Conservation (phyloP, 345 rosid genomes). For the Nephelium lappaceum region DNA sequence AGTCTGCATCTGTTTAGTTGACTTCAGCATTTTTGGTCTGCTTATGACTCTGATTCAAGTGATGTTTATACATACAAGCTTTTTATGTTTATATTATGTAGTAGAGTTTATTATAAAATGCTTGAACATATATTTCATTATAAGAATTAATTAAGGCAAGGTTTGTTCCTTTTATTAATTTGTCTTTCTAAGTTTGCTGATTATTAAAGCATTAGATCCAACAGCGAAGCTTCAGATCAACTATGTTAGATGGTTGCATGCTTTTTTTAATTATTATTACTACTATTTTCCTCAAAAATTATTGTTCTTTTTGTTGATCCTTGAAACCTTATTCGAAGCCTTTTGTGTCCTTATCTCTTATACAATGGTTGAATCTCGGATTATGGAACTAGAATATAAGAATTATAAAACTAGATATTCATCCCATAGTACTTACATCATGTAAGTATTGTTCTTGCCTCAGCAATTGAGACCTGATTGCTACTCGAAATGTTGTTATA, state of each 20-base stretch:
- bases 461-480: not conserved
- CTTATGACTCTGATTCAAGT: too few relatives aligned
- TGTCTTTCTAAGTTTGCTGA: not conserved
- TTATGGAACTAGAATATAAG: not conserved
- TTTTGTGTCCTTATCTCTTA: not conserved
- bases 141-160: too few relatives aligned
- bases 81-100: not conserved
- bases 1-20: not conserved
- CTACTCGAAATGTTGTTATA: not conserved
- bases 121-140: too few relatives aligned
- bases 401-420: not conserved
- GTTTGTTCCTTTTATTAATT: not conserved
- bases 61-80: not conserved
- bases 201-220: constrained; percentile 4
- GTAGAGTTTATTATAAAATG: too few relatives aligned
- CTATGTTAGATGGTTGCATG: not conserved
- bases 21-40: not conserved
- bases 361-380: not conserved
- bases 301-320: not conserved
- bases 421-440: not conserved
- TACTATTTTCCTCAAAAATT: not conserved
- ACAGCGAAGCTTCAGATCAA: not conserved
- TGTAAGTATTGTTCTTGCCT: not conserved
- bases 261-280: not conserved
- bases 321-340: not conserved